These are phyloP conservation scores for Ceriops decandra DNA, from an alignment of 345 rosid genomes.

Conservation along the genomic window DNA sequence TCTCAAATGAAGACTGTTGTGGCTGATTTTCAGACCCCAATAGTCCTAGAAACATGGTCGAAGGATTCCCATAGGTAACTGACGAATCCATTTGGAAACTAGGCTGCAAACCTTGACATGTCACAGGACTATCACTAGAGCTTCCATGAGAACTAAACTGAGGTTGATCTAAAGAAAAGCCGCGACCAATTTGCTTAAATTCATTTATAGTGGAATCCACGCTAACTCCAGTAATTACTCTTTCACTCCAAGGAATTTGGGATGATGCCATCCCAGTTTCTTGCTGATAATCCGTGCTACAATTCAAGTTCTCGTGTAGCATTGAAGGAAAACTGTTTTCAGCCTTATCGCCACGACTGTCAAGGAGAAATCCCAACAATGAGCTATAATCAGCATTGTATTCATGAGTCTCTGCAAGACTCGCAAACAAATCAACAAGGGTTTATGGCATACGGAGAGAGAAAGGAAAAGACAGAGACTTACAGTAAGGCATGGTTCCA, in stretches of 20 bases:
- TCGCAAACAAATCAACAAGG: too few relatives aligned
- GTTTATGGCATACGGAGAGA: background rate
- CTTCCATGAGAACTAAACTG: conserved; percentile 64
- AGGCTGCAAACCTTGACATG: conserved; percentile 48
- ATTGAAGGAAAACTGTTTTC: conserved; percentile 64
- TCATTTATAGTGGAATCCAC: conserved; percentile 32
- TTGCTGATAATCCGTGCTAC: conserved; percentile 39
- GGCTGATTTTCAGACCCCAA: conserved; percentile 39
- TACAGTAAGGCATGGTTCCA: conserved; percentile 85
- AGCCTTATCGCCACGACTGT: conserved; percentile 61
- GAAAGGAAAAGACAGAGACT: conserved; percentile 17
- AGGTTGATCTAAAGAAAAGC: conserved; percentile 57
- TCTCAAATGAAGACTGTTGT: conserved; percentile 32
- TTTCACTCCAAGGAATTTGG: conserved; percentile 41
- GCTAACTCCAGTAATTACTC: conserved; percentile 13
- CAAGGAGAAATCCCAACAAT: conserved; percentile 10
- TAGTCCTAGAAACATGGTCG: conserved; percentile 51
- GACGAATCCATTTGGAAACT: conserved; percentile 48
- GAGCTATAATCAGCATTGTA: background rate
- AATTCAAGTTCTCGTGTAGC: conserved; percentile 65
- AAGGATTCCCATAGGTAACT: conserved; percentile 45
- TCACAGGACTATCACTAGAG: conserved; percentile 57
- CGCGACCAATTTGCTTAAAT: conserved; percentile 40
- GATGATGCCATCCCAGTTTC: conserved; percentile 41
- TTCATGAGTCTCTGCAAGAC: background rate